phyloP scores from a whole-genome alignment of 352 stramenopile species.

The Phytopythium chamaehyphon region DNA sequence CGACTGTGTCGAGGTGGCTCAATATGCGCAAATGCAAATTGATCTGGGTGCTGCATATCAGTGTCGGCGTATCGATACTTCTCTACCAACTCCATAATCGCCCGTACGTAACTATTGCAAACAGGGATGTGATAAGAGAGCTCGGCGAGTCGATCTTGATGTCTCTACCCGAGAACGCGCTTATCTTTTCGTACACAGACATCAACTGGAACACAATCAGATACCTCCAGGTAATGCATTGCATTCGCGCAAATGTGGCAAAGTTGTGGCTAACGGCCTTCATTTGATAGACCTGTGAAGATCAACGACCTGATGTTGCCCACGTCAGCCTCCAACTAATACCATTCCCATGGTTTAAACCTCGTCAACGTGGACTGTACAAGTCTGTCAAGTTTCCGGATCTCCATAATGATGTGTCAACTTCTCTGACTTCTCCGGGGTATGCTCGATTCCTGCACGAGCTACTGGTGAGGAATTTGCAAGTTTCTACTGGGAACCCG shows the following conservation, averaged over 20 bases:
- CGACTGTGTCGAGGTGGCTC: not conserved
- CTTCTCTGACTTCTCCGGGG: conserved; percentile 22
- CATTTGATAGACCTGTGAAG: conserved; percentile 38
- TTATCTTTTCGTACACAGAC: conserved; percentile 81
- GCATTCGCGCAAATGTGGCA: too few species aligned
- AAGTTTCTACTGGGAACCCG: too few species aligned
- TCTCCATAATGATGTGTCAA: conserved; percentile 31
- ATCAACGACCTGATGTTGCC: conserved; percentile 44
- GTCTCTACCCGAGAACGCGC: conserved; percentile 27
- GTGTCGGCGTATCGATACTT: conserved; percentile 5
- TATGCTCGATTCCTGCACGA: conserved; percentile 39
- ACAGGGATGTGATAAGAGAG: conserved; percentile 25
- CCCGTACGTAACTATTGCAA: not conserved
- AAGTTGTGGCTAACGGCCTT: not conserved
- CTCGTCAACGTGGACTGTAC: conserved; percentile 37
- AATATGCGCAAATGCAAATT: too few species aligned
- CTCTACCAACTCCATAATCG: conserved; percentile 13
- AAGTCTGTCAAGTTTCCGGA: conserved; percentile 28
- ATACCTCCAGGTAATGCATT: conserved; percentile 45
- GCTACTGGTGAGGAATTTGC: conserved; percentile 39
- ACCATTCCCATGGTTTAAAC: conserved; percentile 75
- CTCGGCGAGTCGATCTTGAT: conserved; percentile 43
- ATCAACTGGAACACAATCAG: conserved; percentile 81
- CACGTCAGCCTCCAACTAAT: conserved; percentile 80
- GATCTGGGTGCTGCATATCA: not conserved